Base-by-base conservation (phyloP, 2,329 filamentous ascomycete species). In the Emydomyces testavorans region DNA sequence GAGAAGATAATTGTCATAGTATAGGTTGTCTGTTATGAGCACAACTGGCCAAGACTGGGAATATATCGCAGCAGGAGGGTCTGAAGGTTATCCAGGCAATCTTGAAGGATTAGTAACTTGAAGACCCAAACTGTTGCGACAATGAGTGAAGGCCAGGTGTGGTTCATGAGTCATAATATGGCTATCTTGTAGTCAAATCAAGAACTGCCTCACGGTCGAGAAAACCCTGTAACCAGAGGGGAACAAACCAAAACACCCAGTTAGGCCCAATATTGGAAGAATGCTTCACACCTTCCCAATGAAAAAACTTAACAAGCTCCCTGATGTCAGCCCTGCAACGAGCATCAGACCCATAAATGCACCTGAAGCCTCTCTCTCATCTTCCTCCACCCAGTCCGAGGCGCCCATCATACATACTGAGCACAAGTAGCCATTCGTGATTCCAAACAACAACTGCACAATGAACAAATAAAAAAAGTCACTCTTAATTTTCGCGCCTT, bases 321-420 rank as follows among this genome's bases (percentile, higher is more conserved):
- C 92, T 20, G 75, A 73, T 1, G 87, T 78, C 65, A 96, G 67
- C 0, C 92, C 92, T 4, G 77, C 79, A 15, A 95, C 85, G n/a
- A 96, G 76, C 63, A 83, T 87, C 53, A 95, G 65, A 2, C 85
- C 83, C 92, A 98, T 96, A 63, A 96, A 96, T 1, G 84, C 87
- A 39, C 90, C 92, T 0, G 88, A 82, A 4, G 87, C 89, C 68
- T 94, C 88, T 28, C 84, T 75, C 70, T 98, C 90, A 7, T 82
- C 79, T 1, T 82, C 78, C 3, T 82, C 81, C 1, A 96, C 89
- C 77, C 81, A 90, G 55, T 85, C 79, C 0, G 77, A 78, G 0
- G 88, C 83, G 1, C 83, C 83, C 78, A 96, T 94, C 89, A 98
- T 96, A 64, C 84, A 87, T 56, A 77, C 83, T 49, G 84, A 86